Percentiles rank a stretch among this genome's conserved stretches.
Evolutionary conservation across 352 stramenopile species (phyloP).

Genomic region (Pythium dissimile): DNA sequence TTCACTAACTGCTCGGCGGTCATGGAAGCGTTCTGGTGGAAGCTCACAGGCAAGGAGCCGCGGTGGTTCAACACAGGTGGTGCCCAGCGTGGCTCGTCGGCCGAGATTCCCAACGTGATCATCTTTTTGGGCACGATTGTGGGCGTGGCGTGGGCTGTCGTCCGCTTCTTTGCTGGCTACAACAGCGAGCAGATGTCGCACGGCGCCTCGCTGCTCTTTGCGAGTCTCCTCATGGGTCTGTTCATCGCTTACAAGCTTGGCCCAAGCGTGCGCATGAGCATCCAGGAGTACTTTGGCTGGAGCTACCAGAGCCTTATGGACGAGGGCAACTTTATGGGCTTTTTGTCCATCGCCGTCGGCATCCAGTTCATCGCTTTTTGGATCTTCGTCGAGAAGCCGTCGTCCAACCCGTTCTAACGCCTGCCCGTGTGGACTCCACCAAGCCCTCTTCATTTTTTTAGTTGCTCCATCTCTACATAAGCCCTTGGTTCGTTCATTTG

Average conservation of each 20-base stretch:
- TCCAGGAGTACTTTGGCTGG: slow-evolving; percentile 89
- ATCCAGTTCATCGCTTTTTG: slow-evolving; percentile 79
- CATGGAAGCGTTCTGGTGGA: slow-evolving; percentile 78
- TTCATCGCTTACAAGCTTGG: slow-evolving; percentile 80
- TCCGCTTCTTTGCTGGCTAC: slow-evolving; percentile 78
- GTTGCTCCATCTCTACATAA: background rate
- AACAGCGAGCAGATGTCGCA: slow-evolving; percentile 73
- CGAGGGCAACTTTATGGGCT: slow-evolving; percentile 81
- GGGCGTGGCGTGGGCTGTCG: slow-evolving; percentile 62
- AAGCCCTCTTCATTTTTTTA: background rate
- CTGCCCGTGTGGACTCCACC: background rate
- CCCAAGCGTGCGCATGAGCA: slow-evolving; percentile 80
- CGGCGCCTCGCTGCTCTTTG: slow-evolving; percentile 67
- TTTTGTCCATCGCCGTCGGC: slow-evolving; percentile 64
- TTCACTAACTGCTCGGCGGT: slow-evolving; percentile 82
- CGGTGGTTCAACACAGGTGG: slow-evolving; percentile 81
- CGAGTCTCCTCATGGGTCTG: slow-evolving; percentile 76
- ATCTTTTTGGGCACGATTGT: slow-evolving; percentile 72
- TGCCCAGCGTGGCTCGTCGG: slow-evolving; percentile 54
- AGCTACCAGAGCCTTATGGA: slow-evolving; percentile 83
- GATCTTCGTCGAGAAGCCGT: slow-evolving; percentile 81
- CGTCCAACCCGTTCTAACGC: slow-evolving; percentile 71
- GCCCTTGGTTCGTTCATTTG: too few species aligned
- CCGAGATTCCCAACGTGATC: slow-evolving; percentile 73
- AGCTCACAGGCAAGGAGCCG: slow-evolving; percentile 76